These are phyloP conservation scores for Kodamaea nitidulidarum DNA, from an alignment of 805 yeast species.

Conservation along the genomic window DNA sequence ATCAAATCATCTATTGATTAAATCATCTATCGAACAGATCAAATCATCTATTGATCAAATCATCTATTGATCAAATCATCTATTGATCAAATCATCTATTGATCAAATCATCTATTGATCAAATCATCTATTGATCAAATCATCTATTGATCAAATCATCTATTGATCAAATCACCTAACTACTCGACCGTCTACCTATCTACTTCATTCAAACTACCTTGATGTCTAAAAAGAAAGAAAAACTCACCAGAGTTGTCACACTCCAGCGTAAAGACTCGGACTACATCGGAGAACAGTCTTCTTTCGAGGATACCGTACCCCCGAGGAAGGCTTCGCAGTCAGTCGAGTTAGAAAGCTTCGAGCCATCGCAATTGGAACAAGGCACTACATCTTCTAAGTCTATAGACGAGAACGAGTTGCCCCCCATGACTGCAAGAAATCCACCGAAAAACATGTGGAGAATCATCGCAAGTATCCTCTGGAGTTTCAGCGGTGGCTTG, in stretches of 20 bases:
- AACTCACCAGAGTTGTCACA: conserved; percentile 1
- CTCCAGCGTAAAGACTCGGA: conserved; percentile 2
- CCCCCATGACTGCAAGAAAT: conserved; percentile 33
- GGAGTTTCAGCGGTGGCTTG: conserved; percentile 43
- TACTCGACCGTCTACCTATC: too few relatives aligned
- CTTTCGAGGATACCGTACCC: background rate
- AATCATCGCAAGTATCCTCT: conserved; percentile 35
- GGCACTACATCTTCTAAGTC: background rate
- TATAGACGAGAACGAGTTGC: background rate
- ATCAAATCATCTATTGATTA: too few relatives aligned
- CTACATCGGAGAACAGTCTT: background rate
- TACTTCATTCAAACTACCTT: too few relatives aligned
- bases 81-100: too few relatives aligned
- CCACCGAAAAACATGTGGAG: conserved; percentile 45
- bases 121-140: too few relatives aligned
- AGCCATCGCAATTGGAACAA: conserved; percentile 1
- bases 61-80: too few relatives aligned
- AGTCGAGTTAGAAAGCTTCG: conserved; percentile 2
- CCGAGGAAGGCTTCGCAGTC: background rate
- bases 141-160: too few relatives aligned
- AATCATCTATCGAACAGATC: too few relatives aligned
- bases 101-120: too few relatives aligned
- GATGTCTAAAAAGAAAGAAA: background rate
- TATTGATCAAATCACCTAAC: too few relatives aligned
- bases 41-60: too few relatives aligned